Percentiles rank a stretch among this genome's conserved stretches.
Evolutionary conservation across 179 eudicot species (phyloP).

Genomic region (Gypsophila paniculata): DNA sequence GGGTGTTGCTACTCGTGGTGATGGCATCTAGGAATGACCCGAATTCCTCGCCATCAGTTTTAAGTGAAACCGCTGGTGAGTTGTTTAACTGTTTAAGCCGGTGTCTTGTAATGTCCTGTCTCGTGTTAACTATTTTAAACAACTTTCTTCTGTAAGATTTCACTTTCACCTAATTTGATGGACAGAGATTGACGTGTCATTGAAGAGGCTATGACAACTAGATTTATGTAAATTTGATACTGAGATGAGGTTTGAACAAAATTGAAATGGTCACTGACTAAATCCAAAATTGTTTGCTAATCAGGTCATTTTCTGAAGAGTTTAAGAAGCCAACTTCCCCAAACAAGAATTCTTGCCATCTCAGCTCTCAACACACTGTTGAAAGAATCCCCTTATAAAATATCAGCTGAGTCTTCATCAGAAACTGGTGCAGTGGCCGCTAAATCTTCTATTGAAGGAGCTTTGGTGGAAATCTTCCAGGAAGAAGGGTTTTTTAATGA

Average conservation of each 20-base stretch:
- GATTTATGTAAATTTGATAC: no score
- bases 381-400: slow-evolving; percentile 88
- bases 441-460: slow-evolving; percentile 78
- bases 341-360: slow-evolving; percentile 94
- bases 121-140: neutral
- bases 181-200: no score
- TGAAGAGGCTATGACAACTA: no score
- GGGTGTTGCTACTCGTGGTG: slow-evolving; percentile 83
- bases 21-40: slow-evolving; percentile 80
- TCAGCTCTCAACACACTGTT: slow-evolving; percentile 88
- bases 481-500: slow-evolving; percentile 90
- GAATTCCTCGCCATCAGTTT: slow-evolving; percentile 49
- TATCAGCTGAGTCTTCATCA: slow-evolving; percentile 41
- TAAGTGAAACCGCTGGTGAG: slow-evolving; percentile 85
- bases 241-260: no score
- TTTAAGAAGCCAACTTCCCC: slow-evolving; percentile 92
- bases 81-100: slow-evolving; percentile 15
- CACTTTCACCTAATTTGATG: no score
- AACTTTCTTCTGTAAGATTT: no score
- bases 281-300: slow-evolving; percentile 5
- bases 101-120: neutral
- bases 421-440: slow-evolving; percentile 34
- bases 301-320: slow-evolving; percentile 94
- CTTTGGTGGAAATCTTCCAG: slow-evolving; percentile 63
- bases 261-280: neutral